These are phyloP conservation scores for Cercophora newfieldiana DNA, from an alignment of 495 filamentous ascomycete genomes.

Conservation along the genomic window DNA sequence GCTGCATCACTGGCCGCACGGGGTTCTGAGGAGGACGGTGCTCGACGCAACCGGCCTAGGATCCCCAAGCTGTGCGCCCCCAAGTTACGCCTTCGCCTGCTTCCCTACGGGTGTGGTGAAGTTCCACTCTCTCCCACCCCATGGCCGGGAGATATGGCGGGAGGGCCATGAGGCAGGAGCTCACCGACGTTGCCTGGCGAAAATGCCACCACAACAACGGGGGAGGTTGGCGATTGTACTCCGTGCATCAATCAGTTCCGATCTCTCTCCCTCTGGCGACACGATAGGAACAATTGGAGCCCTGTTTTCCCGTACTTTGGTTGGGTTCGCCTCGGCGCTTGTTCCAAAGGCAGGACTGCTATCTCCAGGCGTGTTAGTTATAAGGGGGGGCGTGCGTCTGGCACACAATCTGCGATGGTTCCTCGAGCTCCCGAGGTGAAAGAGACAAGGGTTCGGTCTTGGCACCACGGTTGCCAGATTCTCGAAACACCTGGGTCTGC, in stretches of 20 bases:
- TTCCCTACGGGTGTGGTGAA: background rate
- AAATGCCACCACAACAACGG: too few relatives aligned
- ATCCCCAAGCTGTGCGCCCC: background rate
- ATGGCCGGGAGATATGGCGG: constrained; percentile 12
- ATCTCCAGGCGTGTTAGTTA: background rate
- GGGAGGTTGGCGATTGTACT: too few relatives aligned
- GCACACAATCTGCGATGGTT: background rate
- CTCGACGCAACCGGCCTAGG: constrained; percentile 4
- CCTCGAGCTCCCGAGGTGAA: background rate
- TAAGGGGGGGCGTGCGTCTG: background rate
- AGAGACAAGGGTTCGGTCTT: constrained; percentile 3
- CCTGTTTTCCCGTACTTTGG: background rate
- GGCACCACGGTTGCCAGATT: background rate
- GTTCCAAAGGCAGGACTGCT: background rate
- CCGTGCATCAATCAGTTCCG: background rate
- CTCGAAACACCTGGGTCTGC: background rate
- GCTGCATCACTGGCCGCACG: constrained; percentile 19
- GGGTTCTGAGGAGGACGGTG: constrained; percentile 11
- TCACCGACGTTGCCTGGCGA: background rate
- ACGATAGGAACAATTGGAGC: background rate
- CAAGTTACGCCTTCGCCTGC: background rate
- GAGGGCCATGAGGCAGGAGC: background rate
- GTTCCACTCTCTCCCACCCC: constrained; percentile 2
- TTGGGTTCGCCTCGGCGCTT: background rate
- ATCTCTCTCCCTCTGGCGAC: background rate